Base-by-base conservation (phyloP, 2,329 filamentous ascomycete species). In the Claviceps purpurea region DNA sequence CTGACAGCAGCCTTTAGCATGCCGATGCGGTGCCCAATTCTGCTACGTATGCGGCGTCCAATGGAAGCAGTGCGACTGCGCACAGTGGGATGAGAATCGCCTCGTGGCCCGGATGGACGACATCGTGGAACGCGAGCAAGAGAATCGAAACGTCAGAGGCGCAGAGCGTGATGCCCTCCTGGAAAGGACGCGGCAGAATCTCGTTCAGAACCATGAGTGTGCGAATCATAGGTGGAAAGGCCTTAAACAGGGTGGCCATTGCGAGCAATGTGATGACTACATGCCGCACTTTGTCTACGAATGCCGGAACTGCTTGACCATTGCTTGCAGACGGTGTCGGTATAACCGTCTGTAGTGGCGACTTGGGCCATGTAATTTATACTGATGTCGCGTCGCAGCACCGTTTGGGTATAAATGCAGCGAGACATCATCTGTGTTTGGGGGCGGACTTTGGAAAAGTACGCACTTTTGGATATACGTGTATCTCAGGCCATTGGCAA, bases 21-120 rank as follows among this genome's bases (percentile, higher is more conserved):
- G 75, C 49, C 61, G 50, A 1, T 80, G 76, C 48, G 58, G 65
- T 0, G 58, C 64, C 0, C 37, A 77, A n/a, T 79, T 78, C 57
- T 78, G 75, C 56, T 77, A 76, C 41, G n/a, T 61, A 0, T 79
- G 75, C 43, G 73, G 73, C 4, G 14, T 20, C 0, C 2, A 0
- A 3, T 76, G 73, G 73, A 70, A 68, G 30, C 62, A 46, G 0
- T 76, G 71, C 26, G 0, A 0, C 0, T 77, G 73, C 50, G 53
- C 40, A 2, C 60, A 63, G 22, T 73, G 68, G 68, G 55, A 69
- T 4, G 69, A 73, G 46, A 50, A 53, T 10, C 57, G 37, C 14
- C 44, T 55, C 4, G 4, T 14, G 1, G 16, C 5, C 18, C 51
- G 50, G 5, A 50, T 42, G 14, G 43, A 50, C n/a, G 18, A n/a